Evolutionary conservation across 2,329 filamentous ascomycete species (phyloP), one percentile per base, ranked within the genome.

Genomic region (Fusarium phyllophilum): DNA sequence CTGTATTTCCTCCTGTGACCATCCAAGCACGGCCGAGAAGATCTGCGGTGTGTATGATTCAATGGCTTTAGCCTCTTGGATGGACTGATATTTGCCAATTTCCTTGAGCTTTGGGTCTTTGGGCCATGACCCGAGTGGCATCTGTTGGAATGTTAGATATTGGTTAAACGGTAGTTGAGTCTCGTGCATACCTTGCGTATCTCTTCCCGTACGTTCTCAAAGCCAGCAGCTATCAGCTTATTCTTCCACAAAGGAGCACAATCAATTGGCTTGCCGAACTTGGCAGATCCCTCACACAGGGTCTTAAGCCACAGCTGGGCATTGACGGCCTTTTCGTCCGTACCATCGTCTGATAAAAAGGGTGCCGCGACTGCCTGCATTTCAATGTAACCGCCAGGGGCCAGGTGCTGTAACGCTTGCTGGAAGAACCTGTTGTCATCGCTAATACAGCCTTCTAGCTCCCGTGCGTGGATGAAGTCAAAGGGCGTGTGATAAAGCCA

Each of bases 151-250:
- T 8, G 6, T 44, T 26, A 44, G 15, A 2, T 18, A 18, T 26
- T 3, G 15, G 4, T 3, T 1, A 0, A 12, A 44, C 3, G 6
- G 1, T 44, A 18, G 10, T 8, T 8, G 15, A 18, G 2, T 5
- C 6, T 13, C 24, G 6, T 8, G 4, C 2, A 8, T 18, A 44
- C 42, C 24, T 44, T 44, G 24, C 42, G 24, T 44, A 44, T 44
- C 15, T 26, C 42, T 44, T 26, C n/a, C 42, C 10, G 6, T 13
- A 44, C 42, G n/a, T 44, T 44, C 10, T 44, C 42, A 44, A 44
- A 44, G 15, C 42, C 42, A 26, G 42, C 42, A 26, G 42, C 42
- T 26, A 44, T 26, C 42, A 44, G 15, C 1, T 26, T 26, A 5
- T 44, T 15, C 15, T 44, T 44, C 42, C 42, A 44, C 17, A 26